Base-by-base conservation (phyloP, 164 flowering plant species). In the Tetrastigma voinierianum region DNA sequence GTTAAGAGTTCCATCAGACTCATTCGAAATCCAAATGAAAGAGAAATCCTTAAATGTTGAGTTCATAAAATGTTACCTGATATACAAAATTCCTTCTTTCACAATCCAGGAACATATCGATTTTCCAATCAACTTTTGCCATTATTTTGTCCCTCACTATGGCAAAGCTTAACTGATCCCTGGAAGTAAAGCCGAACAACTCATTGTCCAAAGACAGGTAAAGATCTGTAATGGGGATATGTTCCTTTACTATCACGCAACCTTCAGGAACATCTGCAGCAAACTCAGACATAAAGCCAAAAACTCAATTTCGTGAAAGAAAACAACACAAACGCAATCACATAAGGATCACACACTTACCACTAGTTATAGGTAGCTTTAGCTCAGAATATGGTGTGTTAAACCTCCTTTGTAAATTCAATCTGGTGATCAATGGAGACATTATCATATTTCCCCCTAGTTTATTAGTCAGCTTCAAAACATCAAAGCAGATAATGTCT, bases 221-320 rank as follows among this genome's bases (percentile, higher is more conserved):
- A 90, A 94, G 87, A 75, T 95, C 92, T 57, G 97, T 88, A 53
- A 92, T 81, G 21, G 97, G 96, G 65, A 83, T 86, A 72, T 95
- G 98, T 71, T 92, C 98, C 65, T 78, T 84, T 55, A 95, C 79
- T 61, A 95, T 84, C 20, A 87, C 94, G 59, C 98, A 95, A 32
- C 98, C 98, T 82, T 95, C 98, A 24, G 98, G 98, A 76, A 95
- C 97, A 88, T 95, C 98, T 91, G 88, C 61, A 71, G 51, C 53
- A 62, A n/a, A 58, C 51, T 10, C 67, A 51, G 51, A 20, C 67
- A 74, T 6, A 10, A 18, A 54, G 54, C 23, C 45, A 48, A 23
- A 74, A 14, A 57, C 44, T 59, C 67, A 48, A 47, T 51, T 62
- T n/a, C n/a, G 46, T 62, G 49, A 67, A 23, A 40, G 9, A 66